Conservation (phyloP, 768 basidiomycete species). For the Phaffia australis region DNA sequence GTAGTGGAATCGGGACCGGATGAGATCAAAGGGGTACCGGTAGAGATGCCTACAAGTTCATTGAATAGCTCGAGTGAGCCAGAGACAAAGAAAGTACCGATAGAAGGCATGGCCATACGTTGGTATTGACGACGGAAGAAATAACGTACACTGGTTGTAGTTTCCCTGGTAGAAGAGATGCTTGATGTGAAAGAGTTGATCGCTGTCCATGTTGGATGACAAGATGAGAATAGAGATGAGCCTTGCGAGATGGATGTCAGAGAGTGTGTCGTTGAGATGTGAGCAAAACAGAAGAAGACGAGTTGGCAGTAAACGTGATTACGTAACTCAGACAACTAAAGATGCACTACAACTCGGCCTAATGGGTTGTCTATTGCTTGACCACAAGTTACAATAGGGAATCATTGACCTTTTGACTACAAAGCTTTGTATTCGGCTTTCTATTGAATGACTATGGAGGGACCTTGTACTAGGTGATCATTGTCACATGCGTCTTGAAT, state of each 20-base stretch:
- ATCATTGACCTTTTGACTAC: too few species aligned
- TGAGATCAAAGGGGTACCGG: constrained; percentile 19
- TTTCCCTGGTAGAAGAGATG: constrained; percentile 66
- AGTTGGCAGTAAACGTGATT: too few species aligned
- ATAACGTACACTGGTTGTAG: constrained; percentile 16
- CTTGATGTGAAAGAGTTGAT: constrained; percentile 52
- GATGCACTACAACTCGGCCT: too few species aligned
- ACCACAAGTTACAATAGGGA: too few species aligned
- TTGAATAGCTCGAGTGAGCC: constrained; percentile 17
- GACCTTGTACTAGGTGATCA: too few species aligned
- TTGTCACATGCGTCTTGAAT: too few species aligned
- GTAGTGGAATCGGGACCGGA: constrained; percentile 4
- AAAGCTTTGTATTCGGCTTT: too few species aligned
- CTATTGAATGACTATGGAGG: too few species aligned
- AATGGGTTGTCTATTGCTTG: too few species aligned
- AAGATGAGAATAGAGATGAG: background rate
- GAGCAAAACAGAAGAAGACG: too few species aligned
- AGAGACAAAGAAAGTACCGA: background rate
- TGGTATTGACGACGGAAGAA: background rate
- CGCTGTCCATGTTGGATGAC: constrained; percentile 16
- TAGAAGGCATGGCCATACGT: background rate
- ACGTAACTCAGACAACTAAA: too few species aligned
- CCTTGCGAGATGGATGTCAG: background rate
- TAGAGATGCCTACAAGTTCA: constrained; percentile 15
- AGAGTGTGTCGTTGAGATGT: background rate